Base-by-base conservation (phyloP, 768 basidiomycete species). In the Mycena metata region DNA sequence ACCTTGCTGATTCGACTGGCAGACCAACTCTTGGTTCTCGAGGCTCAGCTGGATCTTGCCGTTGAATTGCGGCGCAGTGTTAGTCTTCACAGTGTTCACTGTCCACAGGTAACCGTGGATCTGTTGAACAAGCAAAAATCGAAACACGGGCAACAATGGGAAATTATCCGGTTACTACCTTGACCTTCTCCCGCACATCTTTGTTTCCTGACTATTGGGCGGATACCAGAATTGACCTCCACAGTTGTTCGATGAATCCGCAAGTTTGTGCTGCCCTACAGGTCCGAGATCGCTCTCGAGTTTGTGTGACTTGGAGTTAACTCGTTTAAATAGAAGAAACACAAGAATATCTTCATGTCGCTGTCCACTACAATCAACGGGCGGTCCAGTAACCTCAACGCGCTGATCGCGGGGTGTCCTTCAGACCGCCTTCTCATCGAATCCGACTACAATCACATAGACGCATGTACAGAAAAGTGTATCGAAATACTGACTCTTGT, bases 51-150 rank as follows among this genome's bases (percentile, higher is more conserved):
- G 62, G 89, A 90, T 41, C 74, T 99, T n/a, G 97, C 97, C 2
- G 83, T 96, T 3, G 91, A 94, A 73, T 77, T 94, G 12, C 79
- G 85, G 19, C 85, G 94, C 47, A 95, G 93, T 75, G 83, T 97
- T 63, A 96, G 94, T 72, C 71, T 98, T 33, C 97, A 99, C 74
- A 94, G 92, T 69, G 96, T 97, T 57, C 92, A 93, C 76, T 85
- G 88, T 12, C 90, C 90, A 49, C 82, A 88, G 73, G 89, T 82
- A 62, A 95, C 95, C 1, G 70, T 89, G 35, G 89, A 92, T 19
- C 78, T 95, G 39, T 77, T 99, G 24, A 79, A 81, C 33, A 82
- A 82, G 49, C 88, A 95, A 84, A 79, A 84, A 56, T 78, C 83
- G 69, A 87, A 84, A 74, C 83, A 92, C 62, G 87, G 88, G 7